Conservation (phyloP, 306 rosid genomes). For the Sicyos edulis region DNA sequence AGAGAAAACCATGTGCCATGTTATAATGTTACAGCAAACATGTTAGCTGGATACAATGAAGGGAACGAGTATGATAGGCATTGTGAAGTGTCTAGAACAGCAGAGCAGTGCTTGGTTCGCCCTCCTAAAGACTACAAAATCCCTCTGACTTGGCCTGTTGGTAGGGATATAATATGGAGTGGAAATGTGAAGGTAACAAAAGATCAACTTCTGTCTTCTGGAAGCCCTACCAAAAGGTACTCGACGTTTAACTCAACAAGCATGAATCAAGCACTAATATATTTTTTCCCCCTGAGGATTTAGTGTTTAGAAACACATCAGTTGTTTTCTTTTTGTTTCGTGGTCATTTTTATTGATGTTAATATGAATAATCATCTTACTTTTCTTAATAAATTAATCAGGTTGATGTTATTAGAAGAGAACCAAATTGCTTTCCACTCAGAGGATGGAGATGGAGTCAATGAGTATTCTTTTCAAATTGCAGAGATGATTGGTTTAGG, state of each 20-base stretch:
- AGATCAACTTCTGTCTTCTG: conserved; percentile 96
- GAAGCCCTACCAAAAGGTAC: conserved; percentile 98
- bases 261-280: conserved; percentile 6
- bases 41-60: conserved; percentile 56
- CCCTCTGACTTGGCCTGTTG: conserved; percentile 87
- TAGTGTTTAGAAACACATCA: not conserved
- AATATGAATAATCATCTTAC: conserved; percentile 8
- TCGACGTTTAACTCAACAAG: conserved; percentile 13
- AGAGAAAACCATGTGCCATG: conserved; percentile 90
- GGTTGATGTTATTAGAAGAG: conserved; percentile 97
- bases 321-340: not conserved
- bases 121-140: conserved; percentile 97
- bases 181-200: conserved; percentile 91
- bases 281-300: conserved; percentile 18
- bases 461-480: conserved; percentile 86
- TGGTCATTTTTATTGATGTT: not conserved
- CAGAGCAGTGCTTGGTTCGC: conserved; percentile 70
- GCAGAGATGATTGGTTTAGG: conserved; percentile 94
- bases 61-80: conserved; percentile 95
- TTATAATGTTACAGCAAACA: conserved; percentile 68
- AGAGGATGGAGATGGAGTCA: conserved; percentile 88
- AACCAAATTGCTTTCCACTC: conserved; percentile 97
- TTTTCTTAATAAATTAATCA: conserved; percentile 24
- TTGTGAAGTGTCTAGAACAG: conserved; percentile 46
- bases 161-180: conserved; percentile 94